phyloP scores from a whole-genome alignment of 2,329 filamentous ascomycete species.

The Lasiodiplodia citricola region DNA sequence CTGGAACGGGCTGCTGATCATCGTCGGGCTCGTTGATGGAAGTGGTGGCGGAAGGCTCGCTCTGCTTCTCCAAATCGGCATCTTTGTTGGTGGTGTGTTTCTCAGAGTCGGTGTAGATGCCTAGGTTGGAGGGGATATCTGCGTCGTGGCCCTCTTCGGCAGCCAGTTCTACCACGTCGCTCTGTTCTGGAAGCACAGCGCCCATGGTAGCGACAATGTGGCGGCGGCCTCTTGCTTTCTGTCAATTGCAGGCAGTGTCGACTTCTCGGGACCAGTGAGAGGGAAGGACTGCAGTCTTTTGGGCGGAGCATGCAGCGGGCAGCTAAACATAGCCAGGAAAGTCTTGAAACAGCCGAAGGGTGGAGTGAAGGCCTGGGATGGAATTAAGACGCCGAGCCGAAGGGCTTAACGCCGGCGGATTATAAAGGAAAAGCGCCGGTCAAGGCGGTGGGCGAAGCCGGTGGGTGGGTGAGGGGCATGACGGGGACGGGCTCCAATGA shows the following conservation, averaged over 20 bases:
- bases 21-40: constrained; percentile 27
- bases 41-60: not conserved
- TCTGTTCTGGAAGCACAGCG: constrained; percentile 27
- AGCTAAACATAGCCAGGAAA: not conserved
- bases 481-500: constrained; percentile 1
- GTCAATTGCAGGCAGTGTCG: too few relatives aligned
- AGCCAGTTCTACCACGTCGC: constrained; percentile 43
- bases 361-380: not conserved
- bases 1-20: constrained; percentile 29
- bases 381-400: constrained; percentile 13
- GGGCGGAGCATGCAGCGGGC: not conserved
- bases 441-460: not conserved
- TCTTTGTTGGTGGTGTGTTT: not conserved
- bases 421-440: not conserved
- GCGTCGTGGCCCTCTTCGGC: constrained; percentile 47
- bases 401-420: constrained; percentile 15
- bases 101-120: constrained; percentile 31
- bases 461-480: not conserved
- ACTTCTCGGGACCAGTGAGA: not conserved
- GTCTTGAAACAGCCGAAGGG: not conserved
- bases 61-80: constrained; percentile 29
- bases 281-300: not conserved
- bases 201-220: not conserved
- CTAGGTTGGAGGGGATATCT: constrained; percentile 43
- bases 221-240: not conserved